Evolutionary conservation across 257 asterid species (phyloP).

Genomic region (Solanum stenotomum): DNA sequence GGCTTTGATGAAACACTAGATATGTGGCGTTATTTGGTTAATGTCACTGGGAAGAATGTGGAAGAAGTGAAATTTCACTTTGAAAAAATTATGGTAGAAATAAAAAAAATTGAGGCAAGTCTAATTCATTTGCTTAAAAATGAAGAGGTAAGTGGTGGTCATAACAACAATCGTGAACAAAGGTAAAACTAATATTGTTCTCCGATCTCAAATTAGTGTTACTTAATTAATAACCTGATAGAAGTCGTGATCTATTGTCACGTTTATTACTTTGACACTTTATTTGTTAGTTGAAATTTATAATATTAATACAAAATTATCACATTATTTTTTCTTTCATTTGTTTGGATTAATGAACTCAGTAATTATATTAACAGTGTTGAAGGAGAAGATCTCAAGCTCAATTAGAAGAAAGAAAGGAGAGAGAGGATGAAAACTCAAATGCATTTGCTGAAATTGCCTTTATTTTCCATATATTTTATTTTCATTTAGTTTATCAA

Average conservation of each 20-base stretch:
- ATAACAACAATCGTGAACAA: conserved; percentile 5
- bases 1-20: not conserved
- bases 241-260: not conserved
- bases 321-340: not conserved
- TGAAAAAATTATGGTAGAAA: conserved; percentile 23
- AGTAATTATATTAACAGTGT: not conserved
- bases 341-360: not conserved
- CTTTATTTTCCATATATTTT: too few relatives aligned
- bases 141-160: not conserved
- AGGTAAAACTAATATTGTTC: not conserved
- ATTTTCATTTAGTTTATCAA: too few relatives aligned
- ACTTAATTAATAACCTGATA: not conserved
- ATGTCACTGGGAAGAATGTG: not conserved
- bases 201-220: not conserved
- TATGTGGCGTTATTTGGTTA: conserved; percentile 10
- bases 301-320: not conserved
- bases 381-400: not conserved
- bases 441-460: not conserved
- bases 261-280: not conserved
- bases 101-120: conserved; percentile 41
- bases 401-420: not conserved
- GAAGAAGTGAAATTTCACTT: not conserved
- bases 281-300: not conserved
- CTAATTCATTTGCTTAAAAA: conserved; percentile 40
- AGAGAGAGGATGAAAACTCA: not conserved